A percentile compares a stretch with the other conserved stretches of the same genome.
These are phyloP conservation scores for Phytophthora cryptogea DNA, from an alignment of 352 stramenopile species.

Conservation along the genomic window DNA sequence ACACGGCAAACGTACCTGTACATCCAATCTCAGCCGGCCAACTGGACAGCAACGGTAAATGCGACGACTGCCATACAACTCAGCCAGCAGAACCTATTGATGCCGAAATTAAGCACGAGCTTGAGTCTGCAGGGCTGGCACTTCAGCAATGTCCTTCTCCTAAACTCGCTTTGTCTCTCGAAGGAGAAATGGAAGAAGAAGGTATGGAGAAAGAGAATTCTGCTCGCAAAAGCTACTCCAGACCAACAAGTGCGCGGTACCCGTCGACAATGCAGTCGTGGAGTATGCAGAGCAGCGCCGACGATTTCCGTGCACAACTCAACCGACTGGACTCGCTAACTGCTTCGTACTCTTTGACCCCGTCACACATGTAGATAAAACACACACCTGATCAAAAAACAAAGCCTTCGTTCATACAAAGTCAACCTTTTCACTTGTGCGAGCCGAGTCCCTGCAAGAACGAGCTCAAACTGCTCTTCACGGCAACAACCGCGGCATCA, in stretches of 20 bases:
- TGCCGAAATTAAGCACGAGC: conserved; percentile 9
- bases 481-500: conserved; percentile 44
- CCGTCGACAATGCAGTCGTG: conserved; percentile 52
- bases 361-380: conserved; percentile 29
- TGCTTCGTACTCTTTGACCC: conserved; percentile 25
- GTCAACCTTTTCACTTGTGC: conserved; percentile 32
- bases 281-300: conserved; percentile 32
- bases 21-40: conserved; percentile 8
- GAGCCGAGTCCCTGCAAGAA: conserved; percentile 59
- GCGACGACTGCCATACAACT: not conserved
- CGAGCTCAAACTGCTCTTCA: conserved; percentile 71
- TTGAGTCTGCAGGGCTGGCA: conserved; percentile 7
- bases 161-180: conserved; percentile 3
- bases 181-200: conserved; percentile 3
- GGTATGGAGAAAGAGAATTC: conserved; percentile 4
- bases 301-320: conserved; percentile 36
- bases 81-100: conserved; percentile 10
- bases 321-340: conserved; percentile 31
- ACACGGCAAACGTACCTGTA: conserved; percentile 3
- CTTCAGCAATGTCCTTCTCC: conserved; percentile 27
- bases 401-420: conserved; percentile 7
- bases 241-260: conserved; percentile 32
- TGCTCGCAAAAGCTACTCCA: conserved; percentile 32
- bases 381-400: conserved; percentile 1
- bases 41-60: conserved; percentile 4